Evolutionary conservation across 306 rosid genomes (phyloP), one percentile per base, ranked within the genome.

Genomic region (Cucumis cinereus): DNA sequence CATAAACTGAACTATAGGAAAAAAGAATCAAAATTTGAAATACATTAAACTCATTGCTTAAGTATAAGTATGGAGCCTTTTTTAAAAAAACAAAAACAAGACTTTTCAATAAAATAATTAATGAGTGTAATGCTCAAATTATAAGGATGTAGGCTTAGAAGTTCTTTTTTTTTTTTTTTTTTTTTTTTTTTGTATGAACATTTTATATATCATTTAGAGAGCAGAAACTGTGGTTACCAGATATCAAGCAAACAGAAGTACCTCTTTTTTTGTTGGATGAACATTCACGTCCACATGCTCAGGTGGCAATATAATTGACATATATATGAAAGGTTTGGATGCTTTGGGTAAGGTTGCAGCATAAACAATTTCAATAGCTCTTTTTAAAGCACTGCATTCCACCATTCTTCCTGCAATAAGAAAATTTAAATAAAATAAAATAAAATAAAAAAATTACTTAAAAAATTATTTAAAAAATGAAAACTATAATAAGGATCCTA

Each of bases 261-360:
- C 57, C 97, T 91, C 98, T 87, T 90, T 93, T 86, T 93, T 93
- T 41, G 98, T 91, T 2, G 97, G 97, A 82, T 93, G 98, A 75
- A 93, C 84, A 49, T 93, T 91, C 77, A 93, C 97, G 81, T 93
- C 97, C 79, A 93, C 87, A 82, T 90, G 91, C 86, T 93, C 94
- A 13, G 88, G 88, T 59, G 98, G 98, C 73, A 93, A 80, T 58
- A 84, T 67, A 81, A 93, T 87, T 68, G 98, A 87, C 82, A 93
- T 87, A 68, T 93, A 90, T 80, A 93, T 82, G 80, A 88, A 93
- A 66, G 98, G 98, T 77, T 93, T 93, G 41, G 97, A 87, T 74
- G 97, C 98, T 87, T 90, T 93, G 16, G 97, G 98, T 83, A 93
- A 80, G 43, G 96, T 93, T 38, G 97, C 97, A 74, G 98, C 86